These are phyloP conservation scores for Trichopus zeylanicus DNA, from an alignment of 116 monocot genomes.

Conservation along the genomic window DNA sequence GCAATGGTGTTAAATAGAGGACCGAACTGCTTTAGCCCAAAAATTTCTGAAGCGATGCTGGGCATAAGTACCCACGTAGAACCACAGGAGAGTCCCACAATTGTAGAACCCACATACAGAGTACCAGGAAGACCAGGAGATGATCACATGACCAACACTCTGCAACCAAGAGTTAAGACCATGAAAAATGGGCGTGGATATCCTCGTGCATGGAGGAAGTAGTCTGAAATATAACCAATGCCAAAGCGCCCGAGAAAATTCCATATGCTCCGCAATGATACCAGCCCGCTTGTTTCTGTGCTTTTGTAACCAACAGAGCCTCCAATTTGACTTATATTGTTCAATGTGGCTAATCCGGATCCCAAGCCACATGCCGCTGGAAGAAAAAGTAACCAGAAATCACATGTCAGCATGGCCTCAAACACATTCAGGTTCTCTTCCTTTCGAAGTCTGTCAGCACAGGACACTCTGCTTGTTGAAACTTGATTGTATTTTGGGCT, in stretches of 20 bases:
- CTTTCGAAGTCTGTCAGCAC: no score
- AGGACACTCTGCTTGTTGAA: neutral
- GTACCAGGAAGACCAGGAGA: constrained; percentile 52
- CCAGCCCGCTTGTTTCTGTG: constrained; percentile 29
- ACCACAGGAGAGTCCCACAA: constrained; percentile 71
- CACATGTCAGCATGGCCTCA: constrained; percentile 31
- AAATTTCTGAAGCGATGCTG: constrained; percentile 69
- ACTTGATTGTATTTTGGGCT: neutral
- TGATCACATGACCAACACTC: constrained; percentile 48
- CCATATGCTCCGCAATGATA: constrained; percentile 80
- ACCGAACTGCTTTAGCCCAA: constrained; percentile 66
- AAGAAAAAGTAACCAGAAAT: constrained; percentile 80
- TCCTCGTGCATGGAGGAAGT: constrained; percentile 31
- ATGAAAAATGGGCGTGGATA: constrained; percentile 53
- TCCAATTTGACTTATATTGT: constrained; percentile 78
- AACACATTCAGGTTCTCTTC: constrained; percentile 33
- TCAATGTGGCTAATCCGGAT: constrained; percentile 76
- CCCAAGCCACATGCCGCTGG: constrained; percentile 80
- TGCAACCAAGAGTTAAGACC: constrained; percentile 30
- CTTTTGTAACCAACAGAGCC: constrained; percentile 41
- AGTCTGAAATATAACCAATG: constrained; percentile 46
- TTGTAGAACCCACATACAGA: constrained; percentile 42
- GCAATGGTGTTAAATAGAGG: constrained; percentile 72
- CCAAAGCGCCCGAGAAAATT: constrained; percentile 66
- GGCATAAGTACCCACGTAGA: constrained; percentile 80